These are phyloP conservation scores for Ceraceosorus bombacis DNA, from an alignment of 1,284 basidiomycete species.

Conservation along the genomic window DNA sequence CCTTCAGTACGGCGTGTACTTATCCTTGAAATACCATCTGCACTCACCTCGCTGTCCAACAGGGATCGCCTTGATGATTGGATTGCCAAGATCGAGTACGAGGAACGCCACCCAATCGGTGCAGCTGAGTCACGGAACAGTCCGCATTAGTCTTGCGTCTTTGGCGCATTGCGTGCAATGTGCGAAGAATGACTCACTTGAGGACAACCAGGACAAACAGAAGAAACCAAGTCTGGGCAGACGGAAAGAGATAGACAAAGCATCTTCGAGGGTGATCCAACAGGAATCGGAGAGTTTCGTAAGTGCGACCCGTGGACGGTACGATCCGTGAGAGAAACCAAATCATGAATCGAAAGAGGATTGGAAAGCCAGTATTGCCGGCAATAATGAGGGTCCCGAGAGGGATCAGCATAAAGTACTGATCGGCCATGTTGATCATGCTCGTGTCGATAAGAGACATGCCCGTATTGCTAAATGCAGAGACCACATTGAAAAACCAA, in stretches of 20 bases:
- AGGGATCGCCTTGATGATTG: constrained; percentile 64
- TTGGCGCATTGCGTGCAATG: constrained; percentile 5
- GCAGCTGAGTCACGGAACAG: constrained; percentile 21
- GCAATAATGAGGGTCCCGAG: constrained; percentile 66
- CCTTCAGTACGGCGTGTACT: no score
- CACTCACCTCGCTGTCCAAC: constrained; percentile 51
- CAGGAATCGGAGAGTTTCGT: constrained; percentile 81
- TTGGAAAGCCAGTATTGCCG: constrained; percentile 71
- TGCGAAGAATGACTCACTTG: constrained; percentile 54
- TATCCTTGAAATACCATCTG: no score
- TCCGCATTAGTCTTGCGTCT: constrained; percentile 48
- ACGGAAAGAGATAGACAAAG: constrained; percentile 89
- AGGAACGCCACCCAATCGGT: constrained; percentile 84
- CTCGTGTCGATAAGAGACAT: constrained; percentile 78
- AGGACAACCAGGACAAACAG: constrained; percentile 61
- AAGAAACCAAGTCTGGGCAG: constrained; percentile 83
- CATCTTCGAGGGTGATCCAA: constrained; percentile 91
- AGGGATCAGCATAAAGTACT: constrained; percentile 69
- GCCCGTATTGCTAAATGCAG: constrained; percentile 83
- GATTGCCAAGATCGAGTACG: constrained; percentile 76
- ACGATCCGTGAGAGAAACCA: constrained; percentile 67
- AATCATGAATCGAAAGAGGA: constrained; percentile 47
- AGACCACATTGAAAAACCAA: constrained; percentile 73
- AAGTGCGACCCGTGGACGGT: constrained; percentile 57
- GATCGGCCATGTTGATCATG: constrained; percentile 72